Evolutionary conservation across 257 asterid species (phyloP).

Genomic region (Solanum habrochaites): DNA sequence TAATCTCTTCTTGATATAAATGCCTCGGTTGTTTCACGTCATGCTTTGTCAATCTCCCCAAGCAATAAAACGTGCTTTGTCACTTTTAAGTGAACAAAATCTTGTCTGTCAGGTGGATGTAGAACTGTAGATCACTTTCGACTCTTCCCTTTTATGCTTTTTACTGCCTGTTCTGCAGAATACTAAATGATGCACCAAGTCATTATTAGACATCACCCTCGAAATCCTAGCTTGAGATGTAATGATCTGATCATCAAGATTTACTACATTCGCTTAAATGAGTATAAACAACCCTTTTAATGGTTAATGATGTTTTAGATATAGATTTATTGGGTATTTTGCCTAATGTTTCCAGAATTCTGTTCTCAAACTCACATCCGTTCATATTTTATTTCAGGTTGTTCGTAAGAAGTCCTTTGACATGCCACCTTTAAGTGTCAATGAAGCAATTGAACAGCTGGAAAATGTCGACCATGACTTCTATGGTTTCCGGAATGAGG

Average conservation of each 20-base stretch:
- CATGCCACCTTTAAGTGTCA: slow-evolving; percentile 78
- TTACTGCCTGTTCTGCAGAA: background rate
- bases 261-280: background rate
- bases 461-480: slow-evolving; percentile 86
- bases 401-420: slow-evolving; percentile 85
- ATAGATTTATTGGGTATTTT: background rate
- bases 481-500: slow-evolving; percentile 84
- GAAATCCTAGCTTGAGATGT: background rate
- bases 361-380: background rate
- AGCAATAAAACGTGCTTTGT: background rate
- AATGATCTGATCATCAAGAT: background rate
- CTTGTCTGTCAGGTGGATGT: background rate
- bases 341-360: background rate
- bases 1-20: background rate
- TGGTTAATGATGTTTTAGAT: background rate
- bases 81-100: background rate
- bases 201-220: background rate
- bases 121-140: background rate
- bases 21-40: background rate
- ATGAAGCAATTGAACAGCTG: slow-evolving; percentile 91
- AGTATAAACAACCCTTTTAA: background rate
- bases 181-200: background rate
- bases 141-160: background rate
- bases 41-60: background rate
- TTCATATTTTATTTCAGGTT: slow-evolving; percentile 27